Percentiles rank a stretch among this genome's conserved stretches.
Conservation (phyloP, 129 eudicot species). For the Apium graveolens region DNA sequence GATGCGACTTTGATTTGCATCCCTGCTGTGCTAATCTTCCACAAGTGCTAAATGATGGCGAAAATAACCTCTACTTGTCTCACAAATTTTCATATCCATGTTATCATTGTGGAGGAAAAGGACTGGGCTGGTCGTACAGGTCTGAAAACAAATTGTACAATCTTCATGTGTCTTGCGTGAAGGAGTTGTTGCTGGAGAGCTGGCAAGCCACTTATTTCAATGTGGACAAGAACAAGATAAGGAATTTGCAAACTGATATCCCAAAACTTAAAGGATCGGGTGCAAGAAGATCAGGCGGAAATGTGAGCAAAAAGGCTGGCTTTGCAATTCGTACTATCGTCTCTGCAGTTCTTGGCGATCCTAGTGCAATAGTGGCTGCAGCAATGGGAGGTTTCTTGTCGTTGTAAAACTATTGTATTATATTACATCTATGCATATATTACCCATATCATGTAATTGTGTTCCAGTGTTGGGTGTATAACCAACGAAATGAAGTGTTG, state of each 20-base stretch:
- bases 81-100: slow-evolving; percentile 39
- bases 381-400: slow-evolving; percentile 47
- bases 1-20: slow-evolving; percentile 61
- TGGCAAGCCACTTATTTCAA: slow-evolving; percentile 42
- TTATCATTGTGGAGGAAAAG: slow-evolving; percentile 50
- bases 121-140: slow-evolving; percentile 55
- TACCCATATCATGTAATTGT: background rate
- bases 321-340: slow-evolving; percentile 39
- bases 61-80: slow-evolving; percentile 31
- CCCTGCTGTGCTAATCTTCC: slow-evolving; percentile 79
- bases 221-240: slow-evolving; percentile 16
- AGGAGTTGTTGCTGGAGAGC: slow-evolving; percentile 57
- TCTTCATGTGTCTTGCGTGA: slow-evolving; percentile 58
- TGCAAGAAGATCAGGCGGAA: slow-evolving; percentile 37
- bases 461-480: background rate
- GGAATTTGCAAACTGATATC: slow-evolving; percentile 34
- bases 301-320: slow-evolving; percentile 46
- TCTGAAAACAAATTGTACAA: slow-evolving; percentile 48
- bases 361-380: slow-evolving; percentile 42
- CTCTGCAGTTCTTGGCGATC: slow-evolving; percentile 55
- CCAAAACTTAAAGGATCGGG: slow-evolving; percentile 51
- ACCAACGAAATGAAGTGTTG: background rate
- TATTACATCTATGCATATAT: background rate
- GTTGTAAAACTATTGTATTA: background rate
- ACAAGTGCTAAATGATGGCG: slow-evolving; percentile 43